Evolutionary conservation across 805 yeast genomes (phyloP), one percentile per base, ranked within the genome.

Genomic region (Kluyveromyces lactis): DNA sequence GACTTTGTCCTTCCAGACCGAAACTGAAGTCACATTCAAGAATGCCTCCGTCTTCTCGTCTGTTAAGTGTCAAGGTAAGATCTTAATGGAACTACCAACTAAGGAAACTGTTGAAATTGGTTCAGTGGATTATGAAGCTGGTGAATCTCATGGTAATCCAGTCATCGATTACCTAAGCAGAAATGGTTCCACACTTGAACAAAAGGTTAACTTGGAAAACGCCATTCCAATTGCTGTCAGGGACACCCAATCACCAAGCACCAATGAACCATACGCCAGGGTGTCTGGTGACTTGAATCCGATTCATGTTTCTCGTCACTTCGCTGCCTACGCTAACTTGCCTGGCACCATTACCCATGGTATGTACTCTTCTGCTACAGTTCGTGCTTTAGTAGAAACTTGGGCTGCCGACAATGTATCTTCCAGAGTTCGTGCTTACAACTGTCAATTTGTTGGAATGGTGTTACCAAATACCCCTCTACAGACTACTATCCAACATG

Each of bases 291-390:
- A 92, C 66, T 90, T 76, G 78, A 92, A 92, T 66, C 98, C 99
- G 46, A 92, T 92, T 55, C 99, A 92, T 63, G 97, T 94, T 45
- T 84, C 95, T 26, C 81, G 95, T 60, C 92, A 86, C 38, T 92
- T 92, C 66, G 89, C 98, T 41, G 73, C 79, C 46, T 92, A 92
- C 61, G 97, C 95, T 33, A 79, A 79, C 56, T 73, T 92, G 58
- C 96, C 96, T 43, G 98, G 98, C 51, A 92, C 97, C 28, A 92
- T 92, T 56, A 92, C 98, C 27, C 98, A 94, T 59, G 99, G 99
- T 62, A 94, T 92, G 99, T 94, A 77, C 74, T 85, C 97, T 16
- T 84, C 95, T 59, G 98, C 97, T 46, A 75, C 95, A 47, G 90
- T 89, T 51, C 82, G 98, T 71, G 78, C 94, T 26, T 75, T 87